Evolutionary conservation across 805 yeast species (phyloP).

Genomic region (Candida gorgasii): DNA sequence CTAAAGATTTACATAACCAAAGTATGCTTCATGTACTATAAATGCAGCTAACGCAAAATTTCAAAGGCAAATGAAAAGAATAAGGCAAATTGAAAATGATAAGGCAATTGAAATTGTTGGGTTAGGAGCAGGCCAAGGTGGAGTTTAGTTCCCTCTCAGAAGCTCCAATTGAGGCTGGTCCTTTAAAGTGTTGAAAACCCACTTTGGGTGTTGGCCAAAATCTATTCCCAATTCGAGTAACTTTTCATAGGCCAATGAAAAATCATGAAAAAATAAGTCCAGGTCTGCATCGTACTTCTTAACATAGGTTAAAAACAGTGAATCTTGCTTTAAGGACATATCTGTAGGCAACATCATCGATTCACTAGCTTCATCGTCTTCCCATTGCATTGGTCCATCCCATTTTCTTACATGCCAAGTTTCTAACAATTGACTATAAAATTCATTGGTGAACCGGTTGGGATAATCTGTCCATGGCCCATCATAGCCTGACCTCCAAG

Average conservation of each 20-base stretch:
- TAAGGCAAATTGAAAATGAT: no score
- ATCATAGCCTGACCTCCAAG: constrained; percentile 36
- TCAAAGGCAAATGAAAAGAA: no score
- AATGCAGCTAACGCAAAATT: no score
- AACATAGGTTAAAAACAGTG: constrained; percentile 45
- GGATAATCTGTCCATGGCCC: constrained; percentile 48
- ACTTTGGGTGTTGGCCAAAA: constrained; percentile 47
- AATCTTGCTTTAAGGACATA: constrained; percentile 51
- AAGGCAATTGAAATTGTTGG: no score
- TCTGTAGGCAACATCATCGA: constrained; percentile 62
- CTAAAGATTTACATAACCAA: no score
- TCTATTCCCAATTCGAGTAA: constrained; percentile 46
- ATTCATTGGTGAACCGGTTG: constrained; percentile 44
- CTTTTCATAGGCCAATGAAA: constrained; percentile 44
- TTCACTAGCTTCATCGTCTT: constrained; percentile 38
- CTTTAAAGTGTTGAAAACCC: constrained; percentile 63
- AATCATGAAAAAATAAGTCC: constrained; percentile 50
- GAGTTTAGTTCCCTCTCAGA: no score
- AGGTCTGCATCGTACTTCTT: constrained; percentile 52
- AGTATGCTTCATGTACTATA: no score
- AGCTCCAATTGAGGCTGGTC: no score
- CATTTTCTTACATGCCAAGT: constrained; percentile 54
- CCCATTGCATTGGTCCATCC: constrained; percentile 43
- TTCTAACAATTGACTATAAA: constrained; percentile 39
- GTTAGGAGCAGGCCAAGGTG: no score